Evolutionary conservation across 1,284 basidiomycete genomes (phyloP).

Genomic region (Hemileia vastatrix): DNA sequence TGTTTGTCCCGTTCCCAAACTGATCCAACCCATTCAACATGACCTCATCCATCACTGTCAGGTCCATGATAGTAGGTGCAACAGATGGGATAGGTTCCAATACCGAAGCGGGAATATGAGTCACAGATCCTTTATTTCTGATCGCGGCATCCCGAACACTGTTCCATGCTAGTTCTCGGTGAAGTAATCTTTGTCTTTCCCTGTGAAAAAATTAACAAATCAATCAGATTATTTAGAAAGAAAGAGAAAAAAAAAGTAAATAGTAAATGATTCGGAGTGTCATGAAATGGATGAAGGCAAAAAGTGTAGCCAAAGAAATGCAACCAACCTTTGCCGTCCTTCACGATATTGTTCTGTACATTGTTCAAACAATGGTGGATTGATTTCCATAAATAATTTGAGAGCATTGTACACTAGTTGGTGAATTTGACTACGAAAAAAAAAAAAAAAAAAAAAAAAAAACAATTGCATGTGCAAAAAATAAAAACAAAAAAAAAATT

Average conservation of each 20-base stretch:
- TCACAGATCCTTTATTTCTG: slow-evolving; percentile 24
- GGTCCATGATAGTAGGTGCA: slow-evolving; percentile 20
- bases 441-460: slow-evolving; percentile 12
- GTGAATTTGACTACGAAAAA: slow-evolving; percentile 74
- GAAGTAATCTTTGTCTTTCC: slow-evolving; percentile 28
- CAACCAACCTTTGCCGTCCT: slow-evolving; percentile 65
- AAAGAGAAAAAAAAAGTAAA: slow-evolving; percentile 23
- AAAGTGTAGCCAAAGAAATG: too few relatives aligned
- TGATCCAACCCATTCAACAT: slow-evolving; percentile 12
- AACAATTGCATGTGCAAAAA: not conserved
- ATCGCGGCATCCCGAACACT: slow-evolving; percentile 29
- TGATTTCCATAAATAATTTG: slow-evolving; percentile 99
- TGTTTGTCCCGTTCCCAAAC: slow-evolving; percentile 14
- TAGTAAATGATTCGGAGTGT: slow-evolving; percentile 5
- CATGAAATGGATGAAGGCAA: too few relatives aligned
- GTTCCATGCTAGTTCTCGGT: slow-evolving; percentile 33
- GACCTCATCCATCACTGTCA: slow-evolving; percentile 24
- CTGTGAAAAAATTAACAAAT: slow-evolving; percentile 51
- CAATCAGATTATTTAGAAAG: slow-evolving; percentile 55
- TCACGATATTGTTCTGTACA: slow-evolving; percentile 90
- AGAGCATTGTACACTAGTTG: slow-evolving; percentile 98
- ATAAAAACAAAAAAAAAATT: not conserved
- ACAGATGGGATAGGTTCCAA: slow-evolving; percentile 16
- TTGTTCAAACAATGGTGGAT: slow-evolving; percentile 87
- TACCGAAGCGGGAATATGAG: slow-evolving; percentile 11